These are phyloP conservation scores for Albifimbria verrucaria DNA, from an alignment of 2,329 filamentous ascomycete species.

Conservation along the genomic window DNA sequence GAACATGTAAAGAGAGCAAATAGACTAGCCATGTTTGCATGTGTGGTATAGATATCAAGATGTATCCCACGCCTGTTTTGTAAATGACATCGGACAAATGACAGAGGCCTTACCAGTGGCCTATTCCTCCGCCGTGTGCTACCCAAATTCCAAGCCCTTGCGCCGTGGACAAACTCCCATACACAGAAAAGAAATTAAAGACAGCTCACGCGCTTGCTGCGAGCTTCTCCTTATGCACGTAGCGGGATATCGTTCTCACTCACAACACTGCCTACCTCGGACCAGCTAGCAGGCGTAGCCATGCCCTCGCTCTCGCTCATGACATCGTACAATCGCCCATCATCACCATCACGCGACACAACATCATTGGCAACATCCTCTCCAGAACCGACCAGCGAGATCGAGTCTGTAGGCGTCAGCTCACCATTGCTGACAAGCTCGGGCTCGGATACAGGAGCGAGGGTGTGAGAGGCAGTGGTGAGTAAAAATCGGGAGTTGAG, in stretches of 20 bases:
- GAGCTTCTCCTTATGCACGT: slow-evolving; percentile 21
- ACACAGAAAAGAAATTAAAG: no score
- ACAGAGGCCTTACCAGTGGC: neutral
- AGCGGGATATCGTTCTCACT: slow-evolving; percentile 49
- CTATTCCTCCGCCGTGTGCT: neutral
- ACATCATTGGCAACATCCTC: slow-evolving; percentile 45
- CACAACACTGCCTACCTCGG: slow-evolving; percentile 60
- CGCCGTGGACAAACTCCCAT: no score
- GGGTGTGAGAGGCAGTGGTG: slow-evolving; percentile 54
- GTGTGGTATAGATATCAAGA: neutral
- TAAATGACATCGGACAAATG: neutral
- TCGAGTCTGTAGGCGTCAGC: slow-evolving; percentile 57
- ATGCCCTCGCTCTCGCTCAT: slow-evolving; percentile 59
- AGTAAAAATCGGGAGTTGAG: slow-evolving; percentile 55
- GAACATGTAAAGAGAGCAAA: neutral
- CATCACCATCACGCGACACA: slow-evolving; percentile 34
- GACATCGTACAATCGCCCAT: slow-evolving; percentile 46
- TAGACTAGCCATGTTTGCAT: no score
- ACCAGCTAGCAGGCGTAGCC: slow-evolving; percentile 60
- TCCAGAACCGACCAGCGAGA: slow-evolving; percentile 50
- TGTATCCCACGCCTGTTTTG: neutral
- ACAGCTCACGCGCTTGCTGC: no score
- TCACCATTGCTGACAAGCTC: slow-evolving; percentile 51
- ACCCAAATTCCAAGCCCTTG: no score
- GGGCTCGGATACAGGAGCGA: slow-evolving; percentile 46